Evolutionary conservation across 2,329 filamentous ascomycete species (phyloP).

Genomic region (Colletotrichum brevisporum): DNA sequence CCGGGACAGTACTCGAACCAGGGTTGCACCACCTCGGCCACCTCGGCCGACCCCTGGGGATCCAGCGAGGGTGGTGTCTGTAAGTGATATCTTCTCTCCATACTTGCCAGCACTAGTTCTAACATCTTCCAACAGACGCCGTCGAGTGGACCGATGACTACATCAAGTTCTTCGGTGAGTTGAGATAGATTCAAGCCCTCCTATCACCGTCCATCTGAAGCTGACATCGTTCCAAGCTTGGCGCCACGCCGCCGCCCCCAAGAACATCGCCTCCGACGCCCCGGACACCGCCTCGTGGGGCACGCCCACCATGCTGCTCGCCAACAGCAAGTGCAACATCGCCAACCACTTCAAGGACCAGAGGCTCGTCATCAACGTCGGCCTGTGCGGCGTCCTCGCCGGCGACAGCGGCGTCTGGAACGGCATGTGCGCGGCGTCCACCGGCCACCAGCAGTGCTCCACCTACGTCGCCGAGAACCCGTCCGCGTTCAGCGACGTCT

Average conservation of each 20-base stretch:
- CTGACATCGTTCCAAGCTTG: conserved; percentile 45
- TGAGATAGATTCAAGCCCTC: neutral
- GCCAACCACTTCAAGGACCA: conserved; percentile 74
- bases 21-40: conserved; percentile 58
- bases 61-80: conserved; percentile 56
- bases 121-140: conserved; percentile 55
- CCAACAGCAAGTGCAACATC: conserved; percentile 73
- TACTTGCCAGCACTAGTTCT: neutral
- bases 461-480: conserved; percentile 56
- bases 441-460: conserved; percentile 49
- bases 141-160: conserved; percentile 58
- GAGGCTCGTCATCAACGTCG: conserved; percentile 80
- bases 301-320: conserved; percentile 72
- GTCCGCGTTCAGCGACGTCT: conserved; percentile 51
- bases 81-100: conserved; percentile 43
- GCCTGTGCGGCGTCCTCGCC: conserved; percentile 82
- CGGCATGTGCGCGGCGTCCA: conserved; percentile 45
- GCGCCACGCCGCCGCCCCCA: conserved; percentile 49
- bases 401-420: conserved; percentile 52
- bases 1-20: conserved; percentile 52
- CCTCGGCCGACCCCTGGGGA: conserved; percentile 53
- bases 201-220: neutral
- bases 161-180: conserved; percentile 56
- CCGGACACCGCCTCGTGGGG: conserved; percentile 78
- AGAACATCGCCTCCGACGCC: conserved; percentile 52